Evolutionary conservation across 106 monocot species (phyloP), one percentile per base, ranked within the genome.

Genomic region (Apostasia ramifera): DNA sequence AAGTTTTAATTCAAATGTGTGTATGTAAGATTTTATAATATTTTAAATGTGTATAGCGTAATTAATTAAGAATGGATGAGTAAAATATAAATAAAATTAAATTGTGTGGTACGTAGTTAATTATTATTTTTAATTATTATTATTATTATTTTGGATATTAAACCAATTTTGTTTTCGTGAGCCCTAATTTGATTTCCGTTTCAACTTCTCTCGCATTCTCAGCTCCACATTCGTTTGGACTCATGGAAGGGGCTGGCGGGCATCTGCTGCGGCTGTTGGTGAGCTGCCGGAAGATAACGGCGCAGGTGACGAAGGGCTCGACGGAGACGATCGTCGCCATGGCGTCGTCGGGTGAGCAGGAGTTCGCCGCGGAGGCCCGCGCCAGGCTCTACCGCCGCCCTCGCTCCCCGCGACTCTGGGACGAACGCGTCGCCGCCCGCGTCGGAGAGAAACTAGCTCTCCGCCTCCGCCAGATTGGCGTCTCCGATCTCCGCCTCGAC

Each of bases 251-350:
- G 3, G 51, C 67, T 5, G 51, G 42, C 11, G 42, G 40, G 53
- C 75, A 75, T 62, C 75, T 75, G 10, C 68, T 75, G 8, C 68
- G 68, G 6, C 50, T 75, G 14, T 47, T 54, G 3, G 3, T 75
- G 6, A 75, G 68, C 53, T 75, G 75, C 61, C 52, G 68, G 37
- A 75, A 69, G 26, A 60, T 75, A 40, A 68, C 75, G 8, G 68
- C 75, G 1, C 75, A 75, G 8, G 75, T 69, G 42, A 75, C 68
- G 2, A 38, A 48, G 50, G 61, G 68, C 41, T 15, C 38, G 15
- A 53, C 68, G 43, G 10, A 75, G 4, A 69, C 68, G 0, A 75
- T 75, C 11, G 8, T 75, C 26, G 75, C 75, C 50, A 75, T 75
- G 68, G 68, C 75, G 5, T 68, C 52, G 6, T 68, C 75, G 8